Base-by-base conservation (phyloP, 768 basidiomycete genomes). In the Suillus sp. region DNA sequence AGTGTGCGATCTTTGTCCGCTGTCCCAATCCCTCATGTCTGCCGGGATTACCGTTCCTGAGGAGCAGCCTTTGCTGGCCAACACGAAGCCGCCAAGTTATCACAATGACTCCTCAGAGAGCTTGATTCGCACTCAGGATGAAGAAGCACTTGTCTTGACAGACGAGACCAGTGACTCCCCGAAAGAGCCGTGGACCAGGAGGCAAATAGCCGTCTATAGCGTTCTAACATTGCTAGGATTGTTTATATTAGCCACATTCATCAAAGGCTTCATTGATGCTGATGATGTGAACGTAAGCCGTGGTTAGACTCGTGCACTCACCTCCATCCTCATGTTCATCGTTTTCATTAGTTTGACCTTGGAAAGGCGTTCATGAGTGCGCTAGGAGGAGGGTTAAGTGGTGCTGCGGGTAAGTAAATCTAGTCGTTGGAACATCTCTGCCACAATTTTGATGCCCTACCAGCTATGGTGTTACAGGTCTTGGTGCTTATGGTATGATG, bases 381-480 rank as follows among this genome's bases (percentile, higher is more conserved):
- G 4, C 81, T 92, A 0, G 96, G 96, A 9, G 96, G 96, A 27
- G 96, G 95, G 4, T 76, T 96, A 56, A 94, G 91, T 67, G 96
- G 95, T 54, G 93, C 94, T 18, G 90, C 91, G 66, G 90, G 90
- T 89, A 64, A 61, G 78, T 63, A 6, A 48, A 4, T 45, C 14
- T 4, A 60, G 14, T n/a, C 20, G 8, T 35, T 20, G 32, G 25
- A 22, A 34, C 22, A 64, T 61, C 1, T 66, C 48, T 48, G 50
- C n/a, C 47, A 48, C 60, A 62, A 25, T 45, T 38, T 48, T 62
- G 51, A 11, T 51, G 37, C 34, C 20, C 65, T 66, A 3, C 60
- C 70, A 85, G 96, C 96, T 0, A 99, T 98, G 96, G 85, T 98
- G 4, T 79, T 98, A 6, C 96, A 98, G 73, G 96, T 99, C 20